phyloP scores from a whole-genome alignment of 2,329 filamentous ascomycete species.

The Plectosphaerella sp. region DNA sequence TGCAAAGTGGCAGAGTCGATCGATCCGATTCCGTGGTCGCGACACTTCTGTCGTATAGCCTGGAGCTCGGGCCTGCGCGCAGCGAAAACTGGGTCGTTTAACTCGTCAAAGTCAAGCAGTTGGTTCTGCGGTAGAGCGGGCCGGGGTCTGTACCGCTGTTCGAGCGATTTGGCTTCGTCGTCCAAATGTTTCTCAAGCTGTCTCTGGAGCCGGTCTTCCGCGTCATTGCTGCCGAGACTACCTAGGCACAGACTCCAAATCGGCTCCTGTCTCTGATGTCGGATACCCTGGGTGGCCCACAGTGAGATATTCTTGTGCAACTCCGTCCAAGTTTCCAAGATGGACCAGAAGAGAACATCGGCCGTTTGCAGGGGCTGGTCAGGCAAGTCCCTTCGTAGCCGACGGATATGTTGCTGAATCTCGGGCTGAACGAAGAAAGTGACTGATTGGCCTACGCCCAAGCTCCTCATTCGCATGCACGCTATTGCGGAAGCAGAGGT shows the following conservation, averaged over 20 bases:
- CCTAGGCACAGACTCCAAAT: conserved; percentile 22
- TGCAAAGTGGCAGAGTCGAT: conserved; percentile 36
- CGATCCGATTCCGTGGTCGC: conserved; percentile 25
- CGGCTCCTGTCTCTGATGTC: conserved; percentile 36
- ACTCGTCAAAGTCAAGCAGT: background rate
- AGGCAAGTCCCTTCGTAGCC: background rate
- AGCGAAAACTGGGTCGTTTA: background rate
- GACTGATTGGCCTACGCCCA: conserved; percentile 63
- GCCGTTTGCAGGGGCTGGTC: background rate
- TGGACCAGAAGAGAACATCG: background rate
- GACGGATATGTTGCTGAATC: conserved; percentile 47
- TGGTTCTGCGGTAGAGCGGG: background rate
- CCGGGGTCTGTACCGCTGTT: conserved; percentile 44
- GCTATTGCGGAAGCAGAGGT: conserved; percentile 30
- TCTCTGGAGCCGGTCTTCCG: too few species aligned
- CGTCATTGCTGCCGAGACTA: conserved; percentile 16
- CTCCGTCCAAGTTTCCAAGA: background rate
- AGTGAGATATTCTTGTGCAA: conserved; percentile 34
- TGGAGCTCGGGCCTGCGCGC: background rate
- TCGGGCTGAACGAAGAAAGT: conserved; percentile 57
- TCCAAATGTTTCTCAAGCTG: conserved; percentile 45
- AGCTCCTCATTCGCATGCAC: conserved; percentile 67
- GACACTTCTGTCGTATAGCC: conserved; percentile 26
- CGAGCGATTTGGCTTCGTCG: conserved; percentile 46
- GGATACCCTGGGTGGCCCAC: conserved; percentile 57